Evolutionary conservation across 441 rosid genomes (phyloP), one percentile per base, ranked within the genome.

Genomic region (Arabidopsis hybrid): DNA sequence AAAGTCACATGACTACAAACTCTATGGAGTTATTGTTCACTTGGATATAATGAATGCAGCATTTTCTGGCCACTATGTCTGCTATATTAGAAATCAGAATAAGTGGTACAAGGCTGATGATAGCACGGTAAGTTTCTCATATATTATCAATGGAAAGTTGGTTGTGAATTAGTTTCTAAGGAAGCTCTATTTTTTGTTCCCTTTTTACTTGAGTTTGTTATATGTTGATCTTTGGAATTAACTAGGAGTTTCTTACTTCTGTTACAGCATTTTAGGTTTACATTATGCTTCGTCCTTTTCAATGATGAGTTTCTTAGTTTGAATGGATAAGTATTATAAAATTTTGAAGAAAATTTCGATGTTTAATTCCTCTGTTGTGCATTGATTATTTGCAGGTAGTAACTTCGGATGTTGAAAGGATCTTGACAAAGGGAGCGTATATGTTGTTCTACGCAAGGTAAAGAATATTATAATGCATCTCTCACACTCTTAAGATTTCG

Each of bases 101-200:
- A 93, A 85, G 83, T 95, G 97, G 99, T 95, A 85, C 88, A 88
- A 88, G 88, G 85, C 95, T 77, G 98, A 95, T 79, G 99, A 95
- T 74, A 90, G 85, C 82, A 76, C 42, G 78, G 99, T 95, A 88
- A 49, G 88, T 71, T 67, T 56, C 76, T 63, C 70, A 16, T 43
- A 49, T 70, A 18, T 56, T 70, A n/a, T 14, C 55, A 49, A 29
- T 64, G 40, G 7, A 64, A 63, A 26, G 17, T 14, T 65, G 59
- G 10, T 59, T 50, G 52, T 39, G 21, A 18, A 47, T 62, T 36
- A 56, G 17, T 51, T 42, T 74, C 31, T 18, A 18, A 8, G 57
- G 11, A 40, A 9, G 58, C 65, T 71, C 50, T 11, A 45, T 50
- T 78, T 78, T 47, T 67, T 21, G 3, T 55, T 69, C 38, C 43